Conservation (phyloP, 768 basidiomycete species). For the Tulasnella sp. region DNA sequence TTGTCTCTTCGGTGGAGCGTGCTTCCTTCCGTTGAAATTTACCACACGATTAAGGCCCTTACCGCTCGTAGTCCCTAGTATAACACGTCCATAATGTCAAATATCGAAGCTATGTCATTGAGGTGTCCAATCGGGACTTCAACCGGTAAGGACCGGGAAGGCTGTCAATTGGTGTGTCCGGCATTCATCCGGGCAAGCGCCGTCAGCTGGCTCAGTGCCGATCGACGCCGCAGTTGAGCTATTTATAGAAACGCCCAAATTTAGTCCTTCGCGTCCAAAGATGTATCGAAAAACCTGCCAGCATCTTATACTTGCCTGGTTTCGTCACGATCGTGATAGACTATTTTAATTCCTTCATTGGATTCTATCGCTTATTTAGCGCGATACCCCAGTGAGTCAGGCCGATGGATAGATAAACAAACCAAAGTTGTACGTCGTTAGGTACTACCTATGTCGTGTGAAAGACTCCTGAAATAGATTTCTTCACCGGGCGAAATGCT, state of each 20-base stretch:
- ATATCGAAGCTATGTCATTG: too few relatives aligned
- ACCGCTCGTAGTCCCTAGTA: too few relatives aligned
- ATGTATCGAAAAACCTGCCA: neutral
- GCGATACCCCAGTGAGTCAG: too few relatives aligned
- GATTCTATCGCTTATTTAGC: too few relatives aligned
- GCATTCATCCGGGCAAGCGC: neutral
- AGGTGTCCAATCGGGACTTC: neutral
- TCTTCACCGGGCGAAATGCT: neutral
- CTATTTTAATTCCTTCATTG: neutral
- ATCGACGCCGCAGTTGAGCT: neutral
- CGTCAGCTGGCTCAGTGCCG: neutral
- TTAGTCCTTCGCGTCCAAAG: neutral
- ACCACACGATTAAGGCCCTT: too few relatives aligned
- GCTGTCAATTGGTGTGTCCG: neutral
- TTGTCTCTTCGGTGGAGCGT: neutral
- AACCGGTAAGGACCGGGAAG: neutral
- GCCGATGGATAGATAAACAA: too few relatives aligned
- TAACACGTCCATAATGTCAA: too few relatives aligned
- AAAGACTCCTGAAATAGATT: neutral
- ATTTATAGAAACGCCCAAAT: neutral
- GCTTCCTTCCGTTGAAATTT: too few relatives aligned
- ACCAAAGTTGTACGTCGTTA: too few relatives aligned
- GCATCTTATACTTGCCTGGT: too few relatives aligned
- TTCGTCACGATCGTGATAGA: too few relatives aligned
- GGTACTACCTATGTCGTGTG: neutral